Base-by-base conservation (phyloP, 75 land plant species). In the Adiantum capillusveneris region DNA sequence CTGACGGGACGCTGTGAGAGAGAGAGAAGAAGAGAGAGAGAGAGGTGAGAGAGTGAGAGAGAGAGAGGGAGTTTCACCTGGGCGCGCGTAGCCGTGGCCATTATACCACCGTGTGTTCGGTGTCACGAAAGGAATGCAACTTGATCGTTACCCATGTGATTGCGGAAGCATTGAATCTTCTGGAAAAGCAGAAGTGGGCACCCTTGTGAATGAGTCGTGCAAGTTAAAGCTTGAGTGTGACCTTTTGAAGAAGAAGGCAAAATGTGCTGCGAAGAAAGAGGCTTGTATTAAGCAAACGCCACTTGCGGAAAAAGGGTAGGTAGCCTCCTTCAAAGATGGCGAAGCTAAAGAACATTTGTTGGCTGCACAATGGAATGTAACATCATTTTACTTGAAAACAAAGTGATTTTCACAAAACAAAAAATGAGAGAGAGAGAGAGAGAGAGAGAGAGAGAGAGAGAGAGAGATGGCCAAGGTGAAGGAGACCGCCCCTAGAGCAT, bases 311-410 rank as follows among this genome's bases (percentile, higher is more conserved):
- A 86, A 87, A 87, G 79, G 93, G 97, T 11, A 54, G 74, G 44
- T 87, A 93, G 97, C 97, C 93, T 17, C 92, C 88, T 27, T 81
- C 97, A 21, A 91, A 91, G 75, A 75, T 91, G 88, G 79, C 76
- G 62, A 87, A 87, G 84, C 56, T 63, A 58, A 87, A 84, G 79
- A 87, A 84, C 63, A 81, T 86, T 13, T 88, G 74, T 9, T 34
- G 3, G 37, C 37, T 24, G 25, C 52, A 3, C n/a, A n/a, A n/a
- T n/a, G n/a, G n/a, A n/a, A n/a, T n/a, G n/a, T n/a, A n/a, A n/a
- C n/a, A n/a, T n/a, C n/a, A n/a, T n/a, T n/a, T n/a, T n/a, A n/a
- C n/a, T n/a, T n/a, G n/a, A n/a, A n/a, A n/a, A n/a, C n/a, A n/a
- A n/a, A n/a, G n/a, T n/a, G n/a, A n/a, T n/a, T n/a, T n/a, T n/a